Evolutionary conservation across 2,329 filamentous ascomycete species (phyloP), one percentile per base, ranked within the genome.

Genomic region (Myriangium duriaei): DNA sequence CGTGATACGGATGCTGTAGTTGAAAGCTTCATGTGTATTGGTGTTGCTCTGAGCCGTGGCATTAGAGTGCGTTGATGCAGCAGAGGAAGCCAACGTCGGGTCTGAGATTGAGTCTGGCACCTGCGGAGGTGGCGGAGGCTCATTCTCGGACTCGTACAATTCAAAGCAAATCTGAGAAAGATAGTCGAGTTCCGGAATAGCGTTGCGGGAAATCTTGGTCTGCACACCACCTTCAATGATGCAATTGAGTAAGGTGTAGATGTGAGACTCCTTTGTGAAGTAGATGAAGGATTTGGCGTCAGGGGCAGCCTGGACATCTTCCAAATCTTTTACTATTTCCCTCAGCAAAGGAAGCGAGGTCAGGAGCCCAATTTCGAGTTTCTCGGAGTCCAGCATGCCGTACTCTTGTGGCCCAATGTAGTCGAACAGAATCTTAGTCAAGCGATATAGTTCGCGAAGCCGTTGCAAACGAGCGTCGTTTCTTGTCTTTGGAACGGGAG

Each of bases 401-500:
- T 98, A 98, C 60, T 98, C 91, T 53, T 98, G 91, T 1, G 91
- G 91, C 39, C 91, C 94, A 51, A 98, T 93, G 57, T 95, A 98
- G 60, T 98, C 91, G 53, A 98, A 98, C 11, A 98, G 65, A 10
- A 96, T 79, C 61, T 98, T 98, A 40, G 85, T 84, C 32, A 95
- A 69, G 49, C 84, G 84, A 61, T 96, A 98, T 39, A 98, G 68
- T 59, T 98, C 87, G 45, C 91, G 78, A 30, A 98, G 69, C 44
- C 91, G 91, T 48, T 87, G 81, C 10, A 96, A 78, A 4, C 86
- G 75, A 18, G 76, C 80, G 52, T 96, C 88, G 11, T 79, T 72
- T 63, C 92, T 93, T 11, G 78, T 74, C 55, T 83, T 84, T 6
- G 74, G 61, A n/a, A 54, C 49, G 2, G 45, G 42, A n/a, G 56